Base-by-base conservation (phyloP, 805 yeast genomes). In the Scheffersomyces ergatensis region DNA sequence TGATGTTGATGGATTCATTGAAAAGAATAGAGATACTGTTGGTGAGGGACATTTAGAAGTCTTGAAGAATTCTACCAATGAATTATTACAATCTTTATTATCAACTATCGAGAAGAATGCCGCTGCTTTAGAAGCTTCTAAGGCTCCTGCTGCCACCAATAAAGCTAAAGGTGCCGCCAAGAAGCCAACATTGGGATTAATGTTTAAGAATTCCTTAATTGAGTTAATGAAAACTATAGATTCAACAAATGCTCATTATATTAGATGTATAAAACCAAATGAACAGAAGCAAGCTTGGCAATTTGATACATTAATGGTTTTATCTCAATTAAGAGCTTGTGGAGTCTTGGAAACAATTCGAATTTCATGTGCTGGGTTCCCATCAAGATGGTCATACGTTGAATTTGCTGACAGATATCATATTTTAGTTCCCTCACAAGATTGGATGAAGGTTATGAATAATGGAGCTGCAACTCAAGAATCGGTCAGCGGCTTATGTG, bases 291-390 rank as follows among this genome's bases (percentile, higher is more conserved):
- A 80, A 46, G 96, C 98, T 2, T 92, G 99, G 98, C 85, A 83
- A 60, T 92, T 92, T 64, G 96, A 89, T 57, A 89, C 95, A 13
- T 76, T 89, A 33, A 90, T 92, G 97, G 98, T 92, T 12, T 74
- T 93, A 45, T 84, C 95, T 5, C 99, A 92, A 65, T 75, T 92
- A 47, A 80, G 99, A 60, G 99, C 99, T 5, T 92, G 99, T 74
- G 99, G 99, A 84, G 98, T 92, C 35, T 73, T 92, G 51, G 99
- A 93, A 62, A 93, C 99, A 2, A 92, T 92, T 58, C 75, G 96
- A 56, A 92, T 92, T 36, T 90, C 97, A 1, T 90, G 97, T 68
- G 97, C 96, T 37, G 99, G 99, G 31, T 92, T 90, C 76, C 99
- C 99, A 14, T 85, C 97, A 0, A 77, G 97, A 59, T 89, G 97